Conservation (phyloP, 257 asterid species). For the Plantago elongata region DNA sequence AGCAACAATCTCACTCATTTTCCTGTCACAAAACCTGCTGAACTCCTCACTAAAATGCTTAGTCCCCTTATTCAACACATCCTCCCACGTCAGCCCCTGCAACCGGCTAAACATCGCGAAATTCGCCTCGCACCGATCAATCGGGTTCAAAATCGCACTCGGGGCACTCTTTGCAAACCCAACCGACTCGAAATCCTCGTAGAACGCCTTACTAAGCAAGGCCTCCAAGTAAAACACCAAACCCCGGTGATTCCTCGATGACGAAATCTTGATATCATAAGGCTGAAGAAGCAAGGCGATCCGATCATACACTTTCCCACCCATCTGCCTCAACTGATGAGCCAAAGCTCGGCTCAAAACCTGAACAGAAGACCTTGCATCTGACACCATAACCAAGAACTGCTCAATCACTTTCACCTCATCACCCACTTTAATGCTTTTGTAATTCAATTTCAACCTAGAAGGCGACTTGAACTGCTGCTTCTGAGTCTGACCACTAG, state of each 20-base stretch:
- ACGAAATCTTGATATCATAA: constrained; percentile 63
- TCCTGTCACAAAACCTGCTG: constrained; percentile 87
- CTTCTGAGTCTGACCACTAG: constrained; percentile 1
- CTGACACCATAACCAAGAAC: constrained; percentile 68
- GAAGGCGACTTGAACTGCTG: constrained; percentile 18
- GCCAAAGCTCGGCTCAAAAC: constrained; percentile 50
- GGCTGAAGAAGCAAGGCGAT: constrained; percentile 65
- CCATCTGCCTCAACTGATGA: constrained; percentile 55
- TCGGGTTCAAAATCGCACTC: constrained; percentile 56
- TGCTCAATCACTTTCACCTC: constrained; percentile 55
- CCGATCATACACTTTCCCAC: constrained; percentile 58
- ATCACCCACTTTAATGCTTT: constrained; percentile 42
- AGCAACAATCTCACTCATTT: constrained; percentile 92
- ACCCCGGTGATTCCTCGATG: constrained; percentile 65
- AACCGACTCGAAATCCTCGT: constrained; percentile 65
- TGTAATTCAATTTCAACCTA: constrained; percentile 30
- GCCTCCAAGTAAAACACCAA: constrained; percentile 68
- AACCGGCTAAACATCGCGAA: constrained; percentile 53
- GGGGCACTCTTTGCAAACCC: constrained; percentile 53
- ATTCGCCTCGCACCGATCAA: constrained; percentile 68
- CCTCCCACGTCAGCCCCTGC: constrained; percentile 79
- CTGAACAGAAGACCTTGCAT: constrained; percentile 63
- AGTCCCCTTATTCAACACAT: constrained; percentile 77
- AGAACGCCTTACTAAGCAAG: constrained; percentile 56
- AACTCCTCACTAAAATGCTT: constrained; percentile 79